A percentile compares a stretch with the other conserved stretches of the same genome.
These are phyloP conservation scores for Monosporascus sp. DNA, from an alignment of 2,329 filamentous ascomycete species.

Conservation along the genomic window DNA sequence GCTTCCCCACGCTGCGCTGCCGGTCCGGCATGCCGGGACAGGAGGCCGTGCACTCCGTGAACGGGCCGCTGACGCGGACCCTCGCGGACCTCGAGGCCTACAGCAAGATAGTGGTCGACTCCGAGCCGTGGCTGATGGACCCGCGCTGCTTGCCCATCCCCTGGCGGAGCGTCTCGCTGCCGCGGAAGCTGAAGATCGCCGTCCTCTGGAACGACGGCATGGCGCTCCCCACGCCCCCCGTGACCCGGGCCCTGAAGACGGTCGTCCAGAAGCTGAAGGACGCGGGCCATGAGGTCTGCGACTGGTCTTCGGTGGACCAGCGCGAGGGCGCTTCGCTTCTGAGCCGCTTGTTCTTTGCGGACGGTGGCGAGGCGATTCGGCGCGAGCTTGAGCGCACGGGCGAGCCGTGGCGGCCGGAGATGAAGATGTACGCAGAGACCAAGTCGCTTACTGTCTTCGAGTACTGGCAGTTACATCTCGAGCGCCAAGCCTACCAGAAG, in stretches of 20 bases:
- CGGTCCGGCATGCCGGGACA: conserved; percentile 59
- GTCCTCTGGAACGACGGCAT: conserved; percentile 62
- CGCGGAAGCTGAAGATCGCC: conserved; percentile 46
- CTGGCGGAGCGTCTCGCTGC: conserved; percentile 39
- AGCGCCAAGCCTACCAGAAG: conserved; percentile 42
- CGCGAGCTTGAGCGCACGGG: conserved; percentile 35
- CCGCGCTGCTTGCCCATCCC: conserved; percentile 55
- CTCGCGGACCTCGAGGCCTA: conserved; percentile 53
- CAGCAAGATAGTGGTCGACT: conserved; percentile 44
- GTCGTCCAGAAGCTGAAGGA: conserved; percentile 38
- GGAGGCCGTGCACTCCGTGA: conserved; percentile 59
- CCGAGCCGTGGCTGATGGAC: conserved; percentile 52
- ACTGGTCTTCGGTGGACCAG: conserved; percentile 46
- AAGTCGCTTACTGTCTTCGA: conserved; percentile 36
- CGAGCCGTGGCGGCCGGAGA: conserved; percentile 32
- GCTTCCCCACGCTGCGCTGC: conserved; percentile 51
- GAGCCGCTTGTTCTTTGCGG: conserved; percentile 43
- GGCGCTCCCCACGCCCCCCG: conserved; percentile 61
- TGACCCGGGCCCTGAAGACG: conserved; percentile 49
- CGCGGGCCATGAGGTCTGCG: conserved; percentile 47
- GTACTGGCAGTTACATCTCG: conserved; percentile 44
- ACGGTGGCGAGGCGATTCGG: conserved; percentile 38
- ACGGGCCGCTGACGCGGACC: conserved; percentile 56
- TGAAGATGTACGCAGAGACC: conserved; percentile 22
- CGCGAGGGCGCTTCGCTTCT: conserved; percentile 32